Percentiles rank a stretch among this genome's conserved stretches.
These are phyloP conservation scores for Alternaria postmessia DNA, from an alignment of 2,329 filamentous ascomycete genomes.

Conservation along the genomic window DNA sequence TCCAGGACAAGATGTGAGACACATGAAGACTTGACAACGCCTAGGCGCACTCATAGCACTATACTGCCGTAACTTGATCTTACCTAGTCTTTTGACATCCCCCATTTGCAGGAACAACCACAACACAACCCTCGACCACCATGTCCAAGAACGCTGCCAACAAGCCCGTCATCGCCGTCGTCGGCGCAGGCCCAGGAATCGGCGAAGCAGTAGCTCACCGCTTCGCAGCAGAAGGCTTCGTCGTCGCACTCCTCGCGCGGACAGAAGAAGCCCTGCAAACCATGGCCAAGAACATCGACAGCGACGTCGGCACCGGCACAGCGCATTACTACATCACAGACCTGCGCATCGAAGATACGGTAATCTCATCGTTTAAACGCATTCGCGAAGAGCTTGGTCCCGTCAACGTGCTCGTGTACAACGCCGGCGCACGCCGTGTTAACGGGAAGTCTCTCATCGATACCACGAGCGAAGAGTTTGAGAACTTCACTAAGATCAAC, in stretches of 20 bases:
- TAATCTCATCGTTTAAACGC: neutral
- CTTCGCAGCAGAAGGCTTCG: constrained; percentile 31
- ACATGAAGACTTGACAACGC: neutral
- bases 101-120: neutral
- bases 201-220: constrained; percentile 34
- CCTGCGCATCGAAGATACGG: neutral
- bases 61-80: neutral
- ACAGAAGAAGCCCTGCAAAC: constrained; percentile 30
- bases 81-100: neutral
- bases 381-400: neutral
- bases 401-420: neutral
- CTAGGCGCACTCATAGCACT: neutral
- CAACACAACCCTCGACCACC: neutral
- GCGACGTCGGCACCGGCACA: constrained; percentile 20
- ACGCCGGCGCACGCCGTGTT: neutral
- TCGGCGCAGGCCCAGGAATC: constrained; percentile 34
- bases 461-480: neutral
- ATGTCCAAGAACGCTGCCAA: constrained; percentile 19
- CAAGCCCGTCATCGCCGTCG: constrained; percentile 30
- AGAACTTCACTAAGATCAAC: neutral
- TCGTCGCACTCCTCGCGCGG: constrained; percentile 29
- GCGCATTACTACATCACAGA: constrained; percentile 27
- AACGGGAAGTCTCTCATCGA: neutral
- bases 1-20: neutral
- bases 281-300: constrained; percentile 26